Conservation (phyloP, 1,284 basidiomycete genomes). For the Ustilago trichophora region DNA sequence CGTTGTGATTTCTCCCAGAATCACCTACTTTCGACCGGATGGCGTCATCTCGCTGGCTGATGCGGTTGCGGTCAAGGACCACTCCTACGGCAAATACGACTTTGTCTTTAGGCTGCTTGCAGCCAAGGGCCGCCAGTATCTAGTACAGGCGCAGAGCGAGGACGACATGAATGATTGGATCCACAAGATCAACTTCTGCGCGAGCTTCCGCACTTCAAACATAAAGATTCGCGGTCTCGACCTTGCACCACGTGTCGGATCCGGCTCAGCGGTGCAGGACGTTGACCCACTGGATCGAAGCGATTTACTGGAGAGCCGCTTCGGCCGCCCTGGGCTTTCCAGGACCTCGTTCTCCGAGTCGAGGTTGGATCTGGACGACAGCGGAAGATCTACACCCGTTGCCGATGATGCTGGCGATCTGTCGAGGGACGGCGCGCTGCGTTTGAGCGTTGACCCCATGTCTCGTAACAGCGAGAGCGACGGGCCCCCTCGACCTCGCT, state of each 20-base stretch:
- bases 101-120: conserved; percentile 82
- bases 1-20: conserved; percentile 70
- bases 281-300: conserved; percentile 57
- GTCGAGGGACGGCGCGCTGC: conserved; percentile 10
- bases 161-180: conserved; percentile 91
- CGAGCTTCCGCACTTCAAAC: conserved; percentile 86
- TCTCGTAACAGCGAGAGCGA: conserved; percentile 18
- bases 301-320: conserved; percentile 36
- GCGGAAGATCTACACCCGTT: conserved; percentile 24
- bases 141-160: conserved; percentile 79
- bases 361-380: conserved; percentile 15
- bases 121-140: conserved; percentile 73
- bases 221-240: conserved; percentile 78
- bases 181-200: conserved; percentile 90
- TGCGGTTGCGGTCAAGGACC: conserved; percentile 57
- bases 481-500: conserved; percentile 22
- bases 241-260: conserved; percentile 27
- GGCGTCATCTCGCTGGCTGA: conserved; percentile 78
- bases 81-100: conserved; percentile 70
- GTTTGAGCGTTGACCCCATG: conserved; percentile 16
- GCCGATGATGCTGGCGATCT: conserved; percentile 20
- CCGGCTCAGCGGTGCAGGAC: conserved; percentile 6
- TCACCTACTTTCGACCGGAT: conserved; percentile 81
- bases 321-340: conserved; percentile 8
- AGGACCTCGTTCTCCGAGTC: conserved; percentile 26